Percentiles rank a stretch among this genome's conserved stretches.
Evolutionary conservation across 306 rosid genomes (phyloP).

Genomic region (Alnus glutinosa): DNA sequence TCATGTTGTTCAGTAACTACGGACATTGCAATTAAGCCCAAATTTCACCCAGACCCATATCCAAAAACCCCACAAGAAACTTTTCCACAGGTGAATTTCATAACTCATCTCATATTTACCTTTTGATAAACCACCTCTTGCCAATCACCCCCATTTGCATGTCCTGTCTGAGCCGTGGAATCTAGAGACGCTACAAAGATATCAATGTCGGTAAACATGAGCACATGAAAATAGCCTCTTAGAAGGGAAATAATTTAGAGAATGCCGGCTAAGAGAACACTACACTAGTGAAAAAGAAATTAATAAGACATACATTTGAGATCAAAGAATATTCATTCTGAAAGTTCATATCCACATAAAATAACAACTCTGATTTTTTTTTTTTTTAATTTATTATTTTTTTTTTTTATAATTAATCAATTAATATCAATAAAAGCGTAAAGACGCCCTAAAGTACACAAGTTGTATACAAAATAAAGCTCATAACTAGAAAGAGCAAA

Average conservation of each 20-base stretch:
- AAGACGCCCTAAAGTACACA: too few species aligned
- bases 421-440: slow-evolving; percentile 29
- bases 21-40: too few species aligned
- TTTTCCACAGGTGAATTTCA: neutral
- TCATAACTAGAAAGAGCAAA: too few species aligned
- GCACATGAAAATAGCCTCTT: slow-evolving; percentile 4
- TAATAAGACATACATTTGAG: too few species aligned
- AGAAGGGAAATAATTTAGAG: neutral
- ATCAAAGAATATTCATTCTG: neutral
- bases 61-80: neutral
- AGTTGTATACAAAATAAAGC: too few species aligned
- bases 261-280: neutral
- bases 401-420: slow-evolving; percentile 40
- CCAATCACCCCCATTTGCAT: too few species aligned
- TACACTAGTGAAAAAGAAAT: neutral
- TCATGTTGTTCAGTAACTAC: too few species aligned
- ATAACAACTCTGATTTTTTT: neutral
- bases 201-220: slow-evolving; percentile 30
- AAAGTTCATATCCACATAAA: neutral
- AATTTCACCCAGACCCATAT: neutral
- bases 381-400: too few species aligned
- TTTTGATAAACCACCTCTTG: too few species aligned
- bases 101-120: slow-evolving; percentile 28
- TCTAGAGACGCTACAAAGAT: slow-evolving; percentile 42
- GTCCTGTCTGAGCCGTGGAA: too few species aligned